These are phyloP conservation scores for Trichomonascaceae sp. DNA, from an alignment of 1,139 yeast species.

Conservation along the genomic window DNA sequence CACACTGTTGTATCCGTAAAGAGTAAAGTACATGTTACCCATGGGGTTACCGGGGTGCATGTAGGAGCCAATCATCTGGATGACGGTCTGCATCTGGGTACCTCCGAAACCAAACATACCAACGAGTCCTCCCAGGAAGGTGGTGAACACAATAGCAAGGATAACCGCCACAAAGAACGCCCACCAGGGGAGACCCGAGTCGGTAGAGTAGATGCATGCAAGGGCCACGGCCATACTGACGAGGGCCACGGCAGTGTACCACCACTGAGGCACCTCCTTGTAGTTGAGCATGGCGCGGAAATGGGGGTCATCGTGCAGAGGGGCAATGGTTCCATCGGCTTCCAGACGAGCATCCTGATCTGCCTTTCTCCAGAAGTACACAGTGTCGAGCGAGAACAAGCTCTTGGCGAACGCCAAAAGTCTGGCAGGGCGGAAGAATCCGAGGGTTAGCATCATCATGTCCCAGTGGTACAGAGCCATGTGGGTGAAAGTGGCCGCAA, in stretches of 20 bases:
- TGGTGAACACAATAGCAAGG: slow-evolving; percentile 33
- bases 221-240: slow-evolving; percentile 36
- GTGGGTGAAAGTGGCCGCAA: slow-evolving; percentile 22
- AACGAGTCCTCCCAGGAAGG: slow-evolving; percentile 31
- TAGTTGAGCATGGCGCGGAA: slow-evolving; percentile 40
- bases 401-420: slow-evolving; percentile 3
- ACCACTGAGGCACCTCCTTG: slow-evolving; percentile 50
- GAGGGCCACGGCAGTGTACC: slow-evolving; percentile 34
- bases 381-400: not conserved
- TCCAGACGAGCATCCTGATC: slow-evolving; percentile 17
- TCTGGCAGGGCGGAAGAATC: slow-evolving; percentile 8
- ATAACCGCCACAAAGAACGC: slow-evolving; percentile 36
- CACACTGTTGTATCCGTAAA: slow-evolving; percentile 16
- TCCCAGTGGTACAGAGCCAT: slow-evolving; percentile 15
- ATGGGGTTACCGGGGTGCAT: slow-evolving; percentile 36
- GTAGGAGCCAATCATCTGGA: slow-evolving; percentile 37
- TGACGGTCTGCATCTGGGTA: slow-evolving; percentile 32
- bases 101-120: slow-evolving; percentile 28
- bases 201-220: slow-evolving; percentile 28
- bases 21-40: slow-evolving; percentile 24
- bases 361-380: slow-evolving; percentile 8
- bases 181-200: slow-evolving; percentile 41
- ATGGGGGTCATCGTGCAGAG: slow-evolving; percentile 41
- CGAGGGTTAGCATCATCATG: slow-evolving; percentile 7
- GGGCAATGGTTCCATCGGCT: slow-evolving; percentile 18